Percentiles rank a stretch among this genome's conserved stretches.
Evolutionary conservation across 192 early-diverging fungal species (phyloP).

Genomic region (Linderina pennispora): DNA sequence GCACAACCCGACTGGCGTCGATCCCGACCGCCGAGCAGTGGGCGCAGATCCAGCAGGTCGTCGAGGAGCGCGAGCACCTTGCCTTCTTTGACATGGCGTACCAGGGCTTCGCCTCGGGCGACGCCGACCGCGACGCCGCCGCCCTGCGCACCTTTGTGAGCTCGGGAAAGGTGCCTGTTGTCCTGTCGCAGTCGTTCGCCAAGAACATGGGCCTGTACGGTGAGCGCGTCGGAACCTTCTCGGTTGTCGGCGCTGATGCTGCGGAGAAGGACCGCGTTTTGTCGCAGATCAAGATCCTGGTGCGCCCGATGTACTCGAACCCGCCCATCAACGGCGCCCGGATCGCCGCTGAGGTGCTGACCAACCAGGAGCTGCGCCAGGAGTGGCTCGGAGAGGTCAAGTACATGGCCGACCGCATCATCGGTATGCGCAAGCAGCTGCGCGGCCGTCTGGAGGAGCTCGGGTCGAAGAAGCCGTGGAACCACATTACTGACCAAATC

Average conservation of each 20-base stretch:
- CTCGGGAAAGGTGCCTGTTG: constrained; percentile 61
- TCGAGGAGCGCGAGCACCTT: constrained; percentile 77
- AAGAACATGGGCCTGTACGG: constrained; percentile 99
- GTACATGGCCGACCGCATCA: constrained; percentile 96
- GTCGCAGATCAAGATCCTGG: constrained; percentile 92
- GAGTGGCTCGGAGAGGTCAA: constrained; percentile 94
- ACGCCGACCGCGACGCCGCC: constrained; percentile 81
- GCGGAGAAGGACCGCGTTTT: constrained; percentile 78
- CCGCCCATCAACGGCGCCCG: constrained; percentile 94
- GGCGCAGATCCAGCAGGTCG: constrained; percentile 73
- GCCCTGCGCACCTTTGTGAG: constrained; percentile 92
- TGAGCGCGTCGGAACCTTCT: constrained; percentile 93
- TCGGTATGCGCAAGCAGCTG: constrained; percentile 79
- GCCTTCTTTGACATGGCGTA: constrained; percentile 99
- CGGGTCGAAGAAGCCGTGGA: constrained; percentile 73
- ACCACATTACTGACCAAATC: constrained; percentile 92
- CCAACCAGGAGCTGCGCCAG: constrained; percentile 57
- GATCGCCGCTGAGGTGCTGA: constrained; percentile 85
- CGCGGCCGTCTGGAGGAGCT: constrained; percentile 75
- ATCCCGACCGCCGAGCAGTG: constrained; percentile 92
- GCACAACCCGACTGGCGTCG: constrained; percentile 99
- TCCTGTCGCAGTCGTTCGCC: constrained; percentile 93
- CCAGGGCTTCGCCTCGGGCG: constrained; percentile 98
- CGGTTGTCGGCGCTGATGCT: constrained; percentile 63
- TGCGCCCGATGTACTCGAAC: constrained; percentile 98